These are phyloP conservation scores for Stereocaulon alpinum DNA, from an alignment of 495 filamentous ascomycete species.

Conservation along the genomic window DNA sequence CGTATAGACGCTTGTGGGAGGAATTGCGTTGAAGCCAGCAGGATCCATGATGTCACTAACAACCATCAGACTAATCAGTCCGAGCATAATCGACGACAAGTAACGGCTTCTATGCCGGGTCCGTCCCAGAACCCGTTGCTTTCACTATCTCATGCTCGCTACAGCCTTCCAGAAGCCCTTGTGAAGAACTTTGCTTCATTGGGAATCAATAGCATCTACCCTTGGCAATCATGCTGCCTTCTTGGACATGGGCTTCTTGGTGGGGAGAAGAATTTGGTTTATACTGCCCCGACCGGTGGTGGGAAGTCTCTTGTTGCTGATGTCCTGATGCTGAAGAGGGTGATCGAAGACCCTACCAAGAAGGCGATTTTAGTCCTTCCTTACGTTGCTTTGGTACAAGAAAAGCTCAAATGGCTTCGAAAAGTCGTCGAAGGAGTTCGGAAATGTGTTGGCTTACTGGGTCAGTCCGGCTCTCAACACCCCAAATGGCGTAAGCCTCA, in stretches of 20 bases:
- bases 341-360: conserved; percentile 52
- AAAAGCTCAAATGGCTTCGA: conserved; percentile 70
- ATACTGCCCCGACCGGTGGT: conserved; percentile 76
- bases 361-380: conserved; percentile 74
- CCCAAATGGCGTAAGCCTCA: conserved; percentile 28
- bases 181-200: conserved; percentile 53
- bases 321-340: conserved; percentile 60
- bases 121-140: conserved; percentile 48
- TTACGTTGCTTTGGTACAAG: conserved; percentile 74
- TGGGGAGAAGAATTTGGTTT: conserved; percentile 62
- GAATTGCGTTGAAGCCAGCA: conserved; percentile 32
- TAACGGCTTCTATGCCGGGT: conserved; percentile 37
- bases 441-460: conserved; percentile 28
- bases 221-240: conserved; percentile 76
- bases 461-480: conserved; percentile 16
- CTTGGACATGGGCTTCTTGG: conserved; percentile 54
- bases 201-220: conserved; percentile 62
- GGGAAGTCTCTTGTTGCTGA: conserved; percentile 74
- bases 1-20: conserved; percentile 22
- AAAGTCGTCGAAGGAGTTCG: conserved; percentile 55
- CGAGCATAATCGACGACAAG: conserved; percentile 40
- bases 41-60: conserved; percentile 22
- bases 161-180: conserved; percentile 50
- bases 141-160: conserved; percentile 51
- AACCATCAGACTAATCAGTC: conserved; percentile 8